Evolutionary conservation across 192 early-diverging fungal species (phyloP), one percentile per base, ranked within the genome.

Genomic region (Radiomyces spectabilis): DNA sequence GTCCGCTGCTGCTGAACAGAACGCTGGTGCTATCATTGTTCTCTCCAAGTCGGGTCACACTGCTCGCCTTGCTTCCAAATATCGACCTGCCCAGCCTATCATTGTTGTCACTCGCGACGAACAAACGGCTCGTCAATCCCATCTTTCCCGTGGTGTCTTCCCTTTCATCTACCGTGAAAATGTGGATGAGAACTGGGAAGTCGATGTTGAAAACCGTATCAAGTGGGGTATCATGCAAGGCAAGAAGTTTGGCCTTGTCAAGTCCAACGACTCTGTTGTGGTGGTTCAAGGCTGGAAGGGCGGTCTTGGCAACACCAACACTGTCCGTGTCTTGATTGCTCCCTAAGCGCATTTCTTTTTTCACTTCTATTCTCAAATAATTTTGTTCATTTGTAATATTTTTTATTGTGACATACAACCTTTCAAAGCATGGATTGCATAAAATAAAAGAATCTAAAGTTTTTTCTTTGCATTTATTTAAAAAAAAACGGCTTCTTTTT

Each of bases 61-160:
- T 26, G 93, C 93, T 27, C 79, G 83, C 18, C 66, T 85, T 37
- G 82, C 93, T 29, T 77, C 86, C 66, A 96, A 96, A 72, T 96
- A 96, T 67, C 79, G 93, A 38, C 93, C 93, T 7, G 79, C 83
- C 46, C 83, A 88, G 38, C 92, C 93, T 5, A 92, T 96, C 29
- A 78, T 96, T 29, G 84, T 85, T 18, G 81, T 96, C 32, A 94
- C 93, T 15, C 74, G 85, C 34, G 59, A 82, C 44, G 77, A 68
- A 16, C 61, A 76, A 50, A 82, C 78, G 5, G 79, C 85, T 4
- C 80, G 85, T 55, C 83, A 85, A 47, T 78, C 82, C 10, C 87
- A 86, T 46, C 58, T 89, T 37, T 79, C 81, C 56, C 80, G 87
- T 33, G 85, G 85, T 59, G 81, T 81, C 62, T 87, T 81, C 40